A percentile compares a stretch with the other conserved stretches of the same genome.
Conservation (phyloP, 768 basidiomycete genomes). For the Podaxis sp. region DNA sequence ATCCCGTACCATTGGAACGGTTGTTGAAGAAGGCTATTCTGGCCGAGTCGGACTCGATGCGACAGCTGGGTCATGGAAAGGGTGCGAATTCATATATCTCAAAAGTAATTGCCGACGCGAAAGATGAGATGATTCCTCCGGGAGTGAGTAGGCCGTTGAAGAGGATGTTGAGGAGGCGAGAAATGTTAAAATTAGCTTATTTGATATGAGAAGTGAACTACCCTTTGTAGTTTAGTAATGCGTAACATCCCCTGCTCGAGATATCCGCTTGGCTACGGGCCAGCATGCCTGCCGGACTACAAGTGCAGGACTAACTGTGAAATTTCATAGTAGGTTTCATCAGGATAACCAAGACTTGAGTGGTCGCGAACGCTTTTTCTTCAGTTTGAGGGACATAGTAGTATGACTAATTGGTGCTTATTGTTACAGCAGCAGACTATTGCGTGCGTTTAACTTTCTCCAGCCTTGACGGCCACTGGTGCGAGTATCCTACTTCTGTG, state of each 20-base stretch:
- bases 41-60: not conserved
- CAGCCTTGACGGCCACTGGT: not conserved
- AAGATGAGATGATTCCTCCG: not conserved
- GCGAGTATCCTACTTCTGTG: not conserved
- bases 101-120: not conserved
- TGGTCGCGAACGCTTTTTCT: no score
- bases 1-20: slow-evolving; percentile 19
- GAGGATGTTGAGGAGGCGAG: not conserved
- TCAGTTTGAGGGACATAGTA: no score
- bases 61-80: not conserved
- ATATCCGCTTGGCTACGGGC: no score
- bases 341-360: no score
- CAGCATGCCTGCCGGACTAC: no score
- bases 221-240: no score
- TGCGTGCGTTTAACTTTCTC: no score
- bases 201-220: not conserved
- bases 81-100: not conserved
- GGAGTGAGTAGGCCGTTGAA: not conserved
- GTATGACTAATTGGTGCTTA: no score
- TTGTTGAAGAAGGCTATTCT: slow-evolving; percentile 19
- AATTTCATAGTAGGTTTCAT: no score
- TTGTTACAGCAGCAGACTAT: no score
- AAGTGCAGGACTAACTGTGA: no score
- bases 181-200: not conserved
- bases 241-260: no score